These are phyloP conservation scores for Suhomyces emberorum DNA, from an alignment of 805 yeast species.

Conservation along the genomic window DNA sequence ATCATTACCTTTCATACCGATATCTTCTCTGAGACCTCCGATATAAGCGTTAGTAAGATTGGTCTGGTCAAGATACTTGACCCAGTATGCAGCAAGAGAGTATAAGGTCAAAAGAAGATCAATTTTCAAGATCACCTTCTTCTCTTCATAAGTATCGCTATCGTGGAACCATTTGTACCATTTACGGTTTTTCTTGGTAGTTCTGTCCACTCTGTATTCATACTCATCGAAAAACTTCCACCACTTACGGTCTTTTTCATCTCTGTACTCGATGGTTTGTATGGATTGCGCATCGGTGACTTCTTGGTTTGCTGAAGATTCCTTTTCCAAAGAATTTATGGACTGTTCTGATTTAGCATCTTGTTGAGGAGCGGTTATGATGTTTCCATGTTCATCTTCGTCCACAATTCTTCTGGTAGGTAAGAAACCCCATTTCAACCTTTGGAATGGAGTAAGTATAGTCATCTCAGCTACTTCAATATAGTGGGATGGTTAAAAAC, in stretches of 20 bases:
- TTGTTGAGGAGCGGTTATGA: background rate
- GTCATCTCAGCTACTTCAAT: no score
- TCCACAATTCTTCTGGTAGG: slow-evolving; percentile 34
- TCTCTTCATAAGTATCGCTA: slow-evolving; percentile 41
- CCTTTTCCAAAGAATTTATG: slow-evolving; percentile 1
- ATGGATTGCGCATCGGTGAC: background rate
- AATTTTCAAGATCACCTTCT: slow-evolving; percentile 26
- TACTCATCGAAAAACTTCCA: slow-evolving; percentile 54
- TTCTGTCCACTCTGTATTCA: slow-evolving; percentile 49
- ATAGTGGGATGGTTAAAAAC: no score
- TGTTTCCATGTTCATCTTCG: slow-evolving; percentile 18
- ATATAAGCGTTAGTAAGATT: slow-evolving; percentile 66
- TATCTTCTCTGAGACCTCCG: slow-evolving; percentile 56
- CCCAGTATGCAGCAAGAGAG: slow-evolving; percentile 52
- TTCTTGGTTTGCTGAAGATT: background rate
- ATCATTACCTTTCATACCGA: slow-evolving; percentile 60
- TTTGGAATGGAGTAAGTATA: slow-evolving; percentile 5
- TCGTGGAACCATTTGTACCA: slow-evolving; percentile 59
- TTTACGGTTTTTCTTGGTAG: slow-evolving; percentile 27
- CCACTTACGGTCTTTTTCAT: slow-evolving; percentile 52
- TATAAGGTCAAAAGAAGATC: slow-evolving; percentile 33
- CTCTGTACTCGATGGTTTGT: slow-evolving; percentile 40
- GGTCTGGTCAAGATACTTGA: slow-evolving; percentile 59
- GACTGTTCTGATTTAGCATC: no score
- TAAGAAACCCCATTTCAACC: slow-evolving; percentile 32